Base-by-base conservation (phyloP, 2,329 filamentous ascomycete genomes). In the Celoporthe dispersa region DNA sequence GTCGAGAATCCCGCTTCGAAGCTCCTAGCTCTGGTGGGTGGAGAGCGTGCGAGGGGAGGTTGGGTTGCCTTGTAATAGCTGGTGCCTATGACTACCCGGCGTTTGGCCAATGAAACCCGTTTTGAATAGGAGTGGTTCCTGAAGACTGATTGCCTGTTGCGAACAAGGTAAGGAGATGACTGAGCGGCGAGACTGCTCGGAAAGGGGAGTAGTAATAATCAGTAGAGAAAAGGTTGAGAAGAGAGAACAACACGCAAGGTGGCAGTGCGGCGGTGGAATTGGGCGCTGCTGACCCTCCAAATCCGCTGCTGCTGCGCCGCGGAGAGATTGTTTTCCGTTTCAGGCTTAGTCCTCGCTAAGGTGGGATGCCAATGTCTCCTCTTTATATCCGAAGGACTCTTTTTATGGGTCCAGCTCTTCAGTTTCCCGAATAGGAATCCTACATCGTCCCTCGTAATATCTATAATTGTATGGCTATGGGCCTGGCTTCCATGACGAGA, bases 261-360 rank as follows among this genome's bases (percentile, higher is more conserved):
- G 37, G 37, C 9, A 44, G 41, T 44, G 16, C 22, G 44, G 2
- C 66, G 11, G 41, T 35, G 33, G 53, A 48, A 9, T 48, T 37
- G 16, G 61, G 25, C 31, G 31, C 57, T 60, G 39, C 35, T 41
- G 14, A 14, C 28, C 35, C n/a, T n/a, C 2, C 64, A 5, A 14
- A 35, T 35, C 62, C 41, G 41, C 31, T 22, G 6, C 2, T 12
- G 59, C 59, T 39, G 35, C 28, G 59, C 33, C 59, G 31, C 59
- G 55, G 37, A 37, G 63, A 41, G 57, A 70, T 66, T 68, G 68
- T 66, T 70, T 60, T 7, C 70, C 61, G 19, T n/a, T 68, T 68
- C 28, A 1, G 70, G 68, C 8, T 66, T 68, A 66, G 68, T 31
- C 53, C 11, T 19, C 53, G 28, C 28, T 14, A 25, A 31, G 3